Evolutionary conservation across 2,329 filamentous ascomycete species (phyloP).

Genomic region (Monosporascus cannonballus): DNA sequence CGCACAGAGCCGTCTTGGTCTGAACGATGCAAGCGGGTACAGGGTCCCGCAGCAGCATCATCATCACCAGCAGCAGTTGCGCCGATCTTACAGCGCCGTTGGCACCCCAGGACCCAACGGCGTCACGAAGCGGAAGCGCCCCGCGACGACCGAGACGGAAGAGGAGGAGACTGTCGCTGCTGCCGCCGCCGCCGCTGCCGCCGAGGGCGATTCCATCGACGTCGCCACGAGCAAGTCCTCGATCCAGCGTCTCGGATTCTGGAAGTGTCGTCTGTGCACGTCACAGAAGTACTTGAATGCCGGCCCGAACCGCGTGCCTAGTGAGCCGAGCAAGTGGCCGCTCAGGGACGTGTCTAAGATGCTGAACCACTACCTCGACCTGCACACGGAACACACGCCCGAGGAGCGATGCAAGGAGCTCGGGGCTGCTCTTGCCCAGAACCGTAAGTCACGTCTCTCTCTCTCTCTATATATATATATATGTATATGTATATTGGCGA

Average conservation of each 20-base stretch:
- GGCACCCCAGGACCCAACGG: constrained; percentile 3
- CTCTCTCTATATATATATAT: too few species aligned
- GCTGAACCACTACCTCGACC: constrained; percentile 39
- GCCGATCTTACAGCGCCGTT: constrained; percentile 4
- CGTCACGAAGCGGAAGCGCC: constrained; percentile 13
- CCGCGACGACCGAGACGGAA: constrained; percentile 7
- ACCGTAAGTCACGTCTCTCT: constrained; percentile 27
- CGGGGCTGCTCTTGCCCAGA: constrained; percentile 33
- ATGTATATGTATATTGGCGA: too few species aligned
- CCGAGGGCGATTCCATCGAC: constrained; percentile 10
- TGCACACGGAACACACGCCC: constrained; percentile 38
- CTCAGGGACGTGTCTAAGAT: constrained; percentile 41
- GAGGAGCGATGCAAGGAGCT: constrained; percentile 37
- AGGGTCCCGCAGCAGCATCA: constrained; percentile 5
- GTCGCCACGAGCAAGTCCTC: constrained; percentile 14
- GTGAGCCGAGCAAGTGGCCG: constrained; percentile 40
- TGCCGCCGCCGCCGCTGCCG: constrained; percentile 7
- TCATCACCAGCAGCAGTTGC: constrained; percentile 1
- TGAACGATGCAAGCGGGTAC: not conserved
- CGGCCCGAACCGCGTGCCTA: constrained; percentile 33
- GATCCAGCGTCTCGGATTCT: constrained; percentile 37
- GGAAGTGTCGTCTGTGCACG: constrained; percentile 39
- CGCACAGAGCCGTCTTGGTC: constrained; percentile 16
- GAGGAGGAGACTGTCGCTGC: constrained; percentile 8
- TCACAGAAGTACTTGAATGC: constrained; percentile 37